Evolutionary conservation across 1,284 basidiomycete species (phyloP).

Genomic region (Fomitiporia mediterranea): DNA sequence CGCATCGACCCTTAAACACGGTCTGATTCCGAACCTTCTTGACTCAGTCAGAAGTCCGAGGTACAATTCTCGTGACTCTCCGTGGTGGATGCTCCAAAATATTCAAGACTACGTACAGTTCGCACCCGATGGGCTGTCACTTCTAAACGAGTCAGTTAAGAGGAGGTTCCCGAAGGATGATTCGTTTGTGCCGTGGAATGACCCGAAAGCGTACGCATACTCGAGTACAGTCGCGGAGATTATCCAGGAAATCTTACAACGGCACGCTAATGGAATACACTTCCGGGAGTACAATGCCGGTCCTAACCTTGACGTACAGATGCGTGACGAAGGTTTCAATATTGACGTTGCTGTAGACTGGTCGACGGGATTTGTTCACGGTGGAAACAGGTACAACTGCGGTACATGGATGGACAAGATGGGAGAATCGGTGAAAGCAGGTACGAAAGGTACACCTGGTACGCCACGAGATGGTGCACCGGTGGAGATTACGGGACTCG

Average conservation of each 20-base stretch:
- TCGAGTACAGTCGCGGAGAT: constrained; percentile 86
- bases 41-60: constrained; percentile 83
- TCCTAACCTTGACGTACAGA: constrained; percentile 92
- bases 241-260: constrained; percentile 93
- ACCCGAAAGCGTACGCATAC: constrained; percentile 76
- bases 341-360: constrained; percentile 94
- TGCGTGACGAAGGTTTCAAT: constrained; percentile 90
- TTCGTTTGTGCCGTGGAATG: constrained; percentile 91
- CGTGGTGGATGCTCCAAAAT: constrained; percentile 99
- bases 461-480: constrained; percentile 95
- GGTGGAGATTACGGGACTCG: constrained; percentile 89
- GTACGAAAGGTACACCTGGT: constrained; percentile 91
- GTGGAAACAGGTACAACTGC: constrained; percentile 82
- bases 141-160: constrained; percentile 80
- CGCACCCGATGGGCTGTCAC: constrained; percentile 79
- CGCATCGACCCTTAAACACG: constrained; percentile 82
- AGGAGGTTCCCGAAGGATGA: constrained; percentile 93
- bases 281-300: constrained; percentile 98
- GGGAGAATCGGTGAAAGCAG: constrained; percentile 87
- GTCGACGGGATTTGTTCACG: constrained; percentile 86
- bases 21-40: constrained; percentile 88
- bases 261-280: constrained; percentile 88
- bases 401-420: constrained; percentile 99
- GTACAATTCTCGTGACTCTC: constrained; percentile 90
- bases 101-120: constrained; percentile 90